A percentile compares a stretch with the other conserved stretches of the same genome.
These are phyloP conservation scores for Solanum pennellii DNA, from an alignment of 257 asterid species.

Conservation along the genomic window DNA sequence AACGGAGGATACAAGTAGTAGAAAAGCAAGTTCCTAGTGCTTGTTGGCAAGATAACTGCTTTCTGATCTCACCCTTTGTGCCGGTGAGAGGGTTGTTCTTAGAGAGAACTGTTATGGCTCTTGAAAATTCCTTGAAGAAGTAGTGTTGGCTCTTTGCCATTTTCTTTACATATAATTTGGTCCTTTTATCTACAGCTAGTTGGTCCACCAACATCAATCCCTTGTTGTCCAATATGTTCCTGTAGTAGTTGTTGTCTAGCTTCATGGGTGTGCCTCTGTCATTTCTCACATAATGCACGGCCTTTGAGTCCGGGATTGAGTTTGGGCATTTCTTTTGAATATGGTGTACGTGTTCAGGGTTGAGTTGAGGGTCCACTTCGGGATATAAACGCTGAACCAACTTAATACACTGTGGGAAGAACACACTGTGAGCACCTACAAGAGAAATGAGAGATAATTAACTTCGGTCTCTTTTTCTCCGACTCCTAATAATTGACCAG, in stretches of 20 bases:
- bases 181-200: constrained; percentile 57
- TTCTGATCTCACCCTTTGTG: constrained; percentile 66
- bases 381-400: constrained; percentile 85
- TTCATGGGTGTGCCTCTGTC: constrained; percentile 87
- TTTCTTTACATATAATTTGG: constrained; percentile 62
- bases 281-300: constrained; percentile 83
- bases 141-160: constrained; percentile 74
- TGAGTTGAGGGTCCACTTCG: constrained; percentile 70
- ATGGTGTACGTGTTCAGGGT: constrained; percentile 65
- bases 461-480: neutral
- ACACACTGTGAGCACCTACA: constrained; percentile 82
- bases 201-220: constrained; percentile 73
- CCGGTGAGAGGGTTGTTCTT: constrained; percentile 91
- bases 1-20: neutral
- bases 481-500: neutral
- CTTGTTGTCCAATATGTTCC: constrained; percentile 75
- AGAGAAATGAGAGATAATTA: neutral
- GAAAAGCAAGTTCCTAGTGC: constrained; percentile 10
- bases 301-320: constrained; percentile 79
- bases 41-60: constrained; percentile 64
- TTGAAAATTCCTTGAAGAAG: constrained; percentile 52
- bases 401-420: constrained; percentile 79
- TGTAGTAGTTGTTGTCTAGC: constrained; percentile 76
- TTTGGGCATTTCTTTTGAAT: constrained; percentile 88
- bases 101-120: constrained; percentile 64